Conservation (phyloP, 73 alveolate species). For the Effrenium voratum region DNA sequence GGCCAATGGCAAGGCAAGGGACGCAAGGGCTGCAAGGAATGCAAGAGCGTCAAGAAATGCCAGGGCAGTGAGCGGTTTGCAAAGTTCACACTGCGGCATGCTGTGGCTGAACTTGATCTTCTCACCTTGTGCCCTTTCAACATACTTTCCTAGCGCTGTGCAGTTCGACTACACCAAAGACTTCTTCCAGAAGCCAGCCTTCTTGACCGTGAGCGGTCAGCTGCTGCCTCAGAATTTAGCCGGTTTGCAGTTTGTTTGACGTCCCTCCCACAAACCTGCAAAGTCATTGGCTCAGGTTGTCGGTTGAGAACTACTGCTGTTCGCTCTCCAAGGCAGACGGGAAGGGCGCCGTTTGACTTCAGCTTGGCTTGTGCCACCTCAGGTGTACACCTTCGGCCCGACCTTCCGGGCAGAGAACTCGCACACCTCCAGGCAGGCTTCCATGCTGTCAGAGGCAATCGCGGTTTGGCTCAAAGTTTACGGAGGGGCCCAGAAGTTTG, state of each 20-base stretch:
- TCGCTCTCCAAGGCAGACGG: constrained; percentile 43
- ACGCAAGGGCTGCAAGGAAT: not conserved
- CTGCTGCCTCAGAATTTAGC: constrained; percentile 45
- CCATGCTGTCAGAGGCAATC: not conserved
- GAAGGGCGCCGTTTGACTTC: not conserved
- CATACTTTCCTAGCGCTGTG: not conserved
- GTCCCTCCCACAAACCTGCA: not conserved
- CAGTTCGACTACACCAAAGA: constrained; percentile 98
- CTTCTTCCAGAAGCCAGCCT: constrained; percentile 98
- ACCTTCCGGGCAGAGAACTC: constrained; percentile 99
- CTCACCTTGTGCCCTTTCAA: not conserved
- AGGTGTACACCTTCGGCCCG: constrained; percentile 99
- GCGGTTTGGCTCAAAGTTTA: no score
- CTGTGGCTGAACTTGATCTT: not conserved
- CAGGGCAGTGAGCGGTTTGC: not conserved
- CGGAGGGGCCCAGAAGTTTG: not conserved
- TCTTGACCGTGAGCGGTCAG: constrained; percentile 99
- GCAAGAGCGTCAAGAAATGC: not conserved
- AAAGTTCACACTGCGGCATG: not conserved
- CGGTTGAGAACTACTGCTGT: constrained; percentile 87
- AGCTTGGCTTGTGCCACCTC: not conserved
- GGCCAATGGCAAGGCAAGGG: constrained; percentile 55
- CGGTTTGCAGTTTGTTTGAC: not conserved
- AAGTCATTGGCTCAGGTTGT: not conserved
- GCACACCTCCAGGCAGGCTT: constrained; percentile 98